Evolutionary conservation across 192 early-diverging fungal genomes (phyloP).

Genomic region (Backusella mclennaniae): DNA sequence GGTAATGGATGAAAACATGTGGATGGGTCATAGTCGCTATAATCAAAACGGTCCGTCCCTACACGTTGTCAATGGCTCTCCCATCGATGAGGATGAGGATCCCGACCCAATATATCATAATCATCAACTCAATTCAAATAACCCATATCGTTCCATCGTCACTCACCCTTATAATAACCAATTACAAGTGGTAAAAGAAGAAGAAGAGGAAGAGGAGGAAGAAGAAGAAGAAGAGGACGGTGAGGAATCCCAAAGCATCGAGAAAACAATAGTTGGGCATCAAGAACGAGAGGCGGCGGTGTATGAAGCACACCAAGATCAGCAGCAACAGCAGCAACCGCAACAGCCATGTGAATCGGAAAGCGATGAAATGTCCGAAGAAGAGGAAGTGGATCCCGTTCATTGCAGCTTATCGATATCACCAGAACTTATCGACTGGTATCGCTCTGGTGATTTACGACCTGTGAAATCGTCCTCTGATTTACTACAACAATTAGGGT

Average conservation of each 20-base stretch:
- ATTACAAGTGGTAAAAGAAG: slow-evolving; percentile 3
- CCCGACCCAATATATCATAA: neutral
- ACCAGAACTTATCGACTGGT: neutral
- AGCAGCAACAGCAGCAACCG: neutral
- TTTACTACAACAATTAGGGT: slow-evolving; percentile 2
- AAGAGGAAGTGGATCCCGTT: neutral
- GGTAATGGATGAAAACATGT: slow-evolving; percentile 21
- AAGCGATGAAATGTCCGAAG: neutral
- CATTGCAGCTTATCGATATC: slow-evolving; percentile 9
- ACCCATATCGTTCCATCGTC: neutral
- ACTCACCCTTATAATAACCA: neutral
- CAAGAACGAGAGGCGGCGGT: neutral
- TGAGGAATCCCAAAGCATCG: neutral
- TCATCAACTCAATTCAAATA: neutral
- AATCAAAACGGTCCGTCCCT: neutral
- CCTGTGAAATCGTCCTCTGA: neutral
- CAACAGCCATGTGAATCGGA: neutral
- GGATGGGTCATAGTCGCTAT: slow-evolving; percentile 20
- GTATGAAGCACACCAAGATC: neutral
- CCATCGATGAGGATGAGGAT: neutral
- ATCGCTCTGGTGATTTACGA: slow-evolving; percentile 4
- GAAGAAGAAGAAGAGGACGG: neutral
- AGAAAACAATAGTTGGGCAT: neutral
- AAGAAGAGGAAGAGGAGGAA: neutral
- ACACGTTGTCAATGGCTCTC: slow-evolving; percentile 15